These are phyloP conservation scores for Musa schizocarpa DNA, from an alignment of 176 grass and related monocot species.

Conservation along the genomic window DNA sequence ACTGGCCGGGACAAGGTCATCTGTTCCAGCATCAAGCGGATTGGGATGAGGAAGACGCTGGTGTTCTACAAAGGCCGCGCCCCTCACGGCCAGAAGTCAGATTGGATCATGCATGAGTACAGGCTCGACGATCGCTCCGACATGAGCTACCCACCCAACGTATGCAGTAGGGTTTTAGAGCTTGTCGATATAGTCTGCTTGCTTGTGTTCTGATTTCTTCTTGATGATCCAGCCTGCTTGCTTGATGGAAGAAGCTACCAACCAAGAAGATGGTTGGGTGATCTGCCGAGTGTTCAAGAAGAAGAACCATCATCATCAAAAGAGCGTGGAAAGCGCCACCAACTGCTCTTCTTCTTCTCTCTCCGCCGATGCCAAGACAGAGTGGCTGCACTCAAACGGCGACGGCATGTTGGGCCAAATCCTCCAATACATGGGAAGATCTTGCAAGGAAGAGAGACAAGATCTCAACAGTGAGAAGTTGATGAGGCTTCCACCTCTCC, in stretches of 20 bases:
- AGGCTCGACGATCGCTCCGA: constrained; percentile 46
- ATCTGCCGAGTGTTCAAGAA: constrained; percentile 98
- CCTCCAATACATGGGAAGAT: constrained; percentile 54
- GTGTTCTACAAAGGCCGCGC: constrained; percentile 98
- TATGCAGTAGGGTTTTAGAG: background rate
- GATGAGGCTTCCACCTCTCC: constrained; percentile 57
- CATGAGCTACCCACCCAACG: background rate
- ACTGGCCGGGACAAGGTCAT: too few relatives aligned
- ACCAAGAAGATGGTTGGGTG: constrained; percentile 89
- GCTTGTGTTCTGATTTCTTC: background rate
- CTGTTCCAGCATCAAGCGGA: constrained; percentile 46
- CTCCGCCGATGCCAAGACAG: too few relatives aligned
- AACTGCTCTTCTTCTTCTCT: background rate
- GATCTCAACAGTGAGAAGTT: constrained; percentile 15
- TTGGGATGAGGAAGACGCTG: constrained; percentile 97
- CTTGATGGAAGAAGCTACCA: constrained; percentile 31
- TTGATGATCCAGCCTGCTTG: background rate
- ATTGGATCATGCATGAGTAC: constrained; percentile 94
- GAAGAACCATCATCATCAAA: constrained; percentile 74
- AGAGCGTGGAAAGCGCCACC: constrained; percentile 24
- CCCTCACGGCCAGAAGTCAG: constrained; percentile 80
- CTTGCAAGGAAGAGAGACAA: constrained; percentile 30
- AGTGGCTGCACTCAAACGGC: constrained; percentile 38
- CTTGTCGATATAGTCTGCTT: background rate
- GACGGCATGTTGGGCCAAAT: constrained; percentile 43